phyloP scores from a whole-genome alignment of 2,329 filamentous ascomycete genomes.

The Nemania serpens region DNA sequence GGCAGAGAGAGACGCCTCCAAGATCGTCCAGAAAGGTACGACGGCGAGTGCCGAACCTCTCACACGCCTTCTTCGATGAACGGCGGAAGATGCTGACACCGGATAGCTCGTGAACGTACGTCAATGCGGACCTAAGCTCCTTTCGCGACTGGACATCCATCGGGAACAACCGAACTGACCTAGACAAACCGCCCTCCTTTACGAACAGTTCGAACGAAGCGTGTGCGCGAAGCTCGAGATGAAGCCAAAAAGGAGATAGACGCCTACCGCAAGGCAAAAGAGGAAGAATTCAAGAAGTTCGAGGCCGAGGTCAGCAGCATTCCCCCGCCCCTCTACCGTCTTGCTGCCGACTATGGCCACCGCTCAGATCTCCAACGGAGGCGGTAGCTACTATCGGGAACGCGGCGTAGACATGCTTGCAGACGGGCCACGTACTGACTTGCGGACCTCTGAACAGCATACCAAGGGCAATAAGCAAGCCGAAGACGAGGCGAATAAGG shows the following conservation, averaged over 20 bases:
- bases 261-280: conserved; percentile 86
- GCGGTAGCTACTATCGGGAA: too few species aligned
- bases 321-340: background rate
- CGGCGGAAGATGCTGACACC: conserved; percentile 4
- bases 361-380: too few species aligned
- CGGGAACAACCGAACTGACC: too few species aligned
- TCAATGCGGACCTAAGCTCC: conserved; percentile 11
- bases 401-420: background rate
- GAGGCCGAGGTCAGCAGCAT: conserved; percentile 65
- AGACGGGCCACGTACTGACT: conserved; percentile 13
- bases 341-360: background rate
- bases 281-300: conserved; percentile 93
- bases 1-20: conserved; percentile 98
- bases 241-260: conserved; percentile 99
- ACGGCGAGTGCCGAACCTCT: background rate
- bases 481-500: conserved; percentile 77
- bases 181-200: conserved; percentile 19
- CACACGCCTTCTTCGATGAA: background rate
- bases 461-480: conserved; percentile 84
- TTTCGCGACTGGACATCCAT: too few species aligned
- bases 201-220: conserved; percentile 77
- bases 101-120: conserved; percentile 23
- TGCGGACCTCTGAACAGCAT: conserved; percentile 63
- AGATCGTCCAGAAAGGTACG: conserved; percentile 95
- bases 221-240: conserved; percentile 92